Conservation (phyloP, 345 rosid species). For the Murraya koenigii region DNA sequence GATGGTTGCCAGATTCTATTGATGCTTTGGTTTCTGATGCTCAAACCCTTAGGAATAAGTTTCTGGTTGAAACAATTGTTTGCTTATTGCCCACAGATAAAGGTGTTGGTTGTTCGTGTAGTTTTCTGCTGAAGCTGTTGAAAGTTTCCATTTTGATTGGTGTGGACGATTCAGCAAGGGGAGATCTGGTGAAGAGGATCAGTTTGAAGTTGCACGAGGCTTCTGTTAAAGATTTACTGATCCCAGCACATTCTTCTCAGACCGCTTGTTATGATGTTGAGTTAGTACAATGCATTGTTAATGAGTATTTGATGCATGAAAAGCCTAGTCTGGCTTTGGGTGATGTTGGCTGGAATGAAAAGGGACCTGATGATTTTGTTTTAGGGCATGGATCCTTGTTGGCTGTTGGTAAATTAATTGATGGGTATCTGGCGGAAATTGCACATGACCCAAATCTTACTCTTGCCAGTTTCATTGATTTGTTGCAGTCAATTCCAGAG, state of each 20-base stretch:
- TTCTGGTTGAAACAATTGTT: slow-evolving; percentile 64
- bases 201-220: slow-evolving; percentile 72
- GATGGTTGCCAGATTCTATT: slow-evolving; percentile 79
- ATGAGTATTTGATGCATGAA: slow-evolving; percentile 43
- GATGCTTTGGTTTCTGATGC: slow-evolving; percentile 53
- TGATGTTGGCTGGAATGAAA: slow-evolving; percentile 35
- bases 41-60: slow-evolving; percentile 41
- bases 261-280: slow-evolving; percentile 58
- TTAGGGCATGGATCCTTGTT: slow-evolving; percentile 49
- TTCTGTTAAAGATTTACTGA: slow-evolving; percentile 60
- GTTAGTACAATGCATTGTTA: slow-evolving; percentile 53
- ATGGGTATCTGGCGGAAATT: slow-evolving; percentile 66
- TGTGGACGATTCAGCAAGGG: slow-evolving; percentile 45
- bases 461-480: slow-evolving; percentile 47
- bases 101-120: slow-evolving; percentile 56
- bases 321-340: slow-evolving; percentile 31
- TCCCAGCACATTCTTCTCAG: slow-evolving; percentile 47
- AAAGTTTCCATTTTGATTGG: slow-evolving; percentile 65
- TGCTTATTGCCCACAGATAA: slow-evolving; percentile 67
- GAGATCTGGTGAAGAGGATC: slow-evolving; percentile 55
- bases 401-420: slow-evolving; percentile 63
- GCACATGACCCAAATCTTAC: slow-evolving; percentile 48
- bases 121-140: slow-evolving; percentile 78
- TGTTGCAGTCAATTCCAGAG: slow-evolving; percentile 61
- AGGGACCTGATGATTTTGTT: slow-evolving; percentile 34